Percentiles rank a stretch among this genome's conserved stretches.
These are phyloP conservation scores for Coniosporium tulheliwenetii DNA, from an alignment of 2,329 filamentous ascomycete species.

Conservation along the genomic window DNA sequence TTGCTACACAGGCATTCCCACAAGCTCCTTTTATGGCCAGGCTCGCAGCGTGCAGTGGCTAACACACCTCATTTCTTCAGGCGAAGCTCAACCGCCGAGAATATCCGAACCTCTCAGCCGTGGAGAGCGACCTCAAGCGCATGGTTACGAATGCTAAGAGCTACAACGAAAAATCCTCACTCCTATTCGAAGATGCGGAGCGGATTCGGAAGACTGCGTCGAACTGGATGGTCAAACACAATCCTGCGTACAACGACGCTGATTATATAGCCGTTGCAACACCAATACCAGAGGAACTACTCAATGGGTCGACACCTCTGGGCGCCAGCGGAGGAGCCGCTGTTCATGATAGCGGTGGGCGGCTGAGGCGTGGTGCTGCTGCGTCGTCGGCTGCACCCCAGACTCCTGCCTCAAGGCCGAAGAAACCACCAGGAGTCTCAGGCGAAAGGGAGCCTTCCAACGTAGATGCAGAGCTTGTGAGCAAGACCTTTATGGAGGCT, in stretches of 20 bases:
- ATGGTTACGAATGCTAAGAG: slow-evolving; percentile 81
- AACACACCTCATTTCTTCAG: slow-evolving; percentile 10
- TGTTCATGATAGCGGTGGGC: slow-evolving; percentile 2
- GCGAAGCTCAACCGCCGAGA: slow-evolving; percentile 51
- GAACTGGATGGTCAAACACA: slow-evolving; percentile 75
- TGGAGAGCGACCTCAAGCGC: slow-evolving; percentile 77
- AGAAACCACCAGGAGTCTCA: background rate
- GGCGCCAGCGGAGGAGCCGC: slow-evolving; percentile 6
- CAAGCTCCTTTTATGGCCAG: too few species aligned
- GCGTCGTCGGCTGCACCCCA: background rate
- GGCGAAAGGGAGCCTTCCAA: too few species aligned
- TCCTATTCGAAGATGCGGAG: slow-evolving; percentile 71
- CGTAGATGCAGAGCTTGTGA: slow-evolving; percentile 43
- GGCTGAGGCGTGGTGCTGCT: slow-evolving; percentile 2
- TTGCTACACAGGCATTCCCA: too few species aligned
- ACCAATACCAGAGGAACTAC: slow-evolving; percentile 46
- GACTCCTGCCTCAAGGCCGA: background rate
- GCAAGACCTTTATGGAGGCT: slow-evolving; percentile 65
- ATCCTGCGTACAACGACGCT: slow-evolving; percentile 61
- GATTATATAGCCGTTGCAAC: slow-evolving; percentile 59
- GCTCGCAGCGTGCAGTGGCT: background rate
- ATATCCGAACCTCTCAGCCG: slow-evolving; percentile 54
- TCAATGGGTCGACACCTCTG: slow-evolving; percentile 13
- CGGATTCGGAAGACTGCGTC: slow-evolving; percentile 72
- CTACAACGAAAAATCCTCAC: slow-evolving; percentile 58